Evolutionary conservation across 768 basidiomycete genomes (phyloP).

Genomic region (Cystofilobasidium bisporidii): DNA sequence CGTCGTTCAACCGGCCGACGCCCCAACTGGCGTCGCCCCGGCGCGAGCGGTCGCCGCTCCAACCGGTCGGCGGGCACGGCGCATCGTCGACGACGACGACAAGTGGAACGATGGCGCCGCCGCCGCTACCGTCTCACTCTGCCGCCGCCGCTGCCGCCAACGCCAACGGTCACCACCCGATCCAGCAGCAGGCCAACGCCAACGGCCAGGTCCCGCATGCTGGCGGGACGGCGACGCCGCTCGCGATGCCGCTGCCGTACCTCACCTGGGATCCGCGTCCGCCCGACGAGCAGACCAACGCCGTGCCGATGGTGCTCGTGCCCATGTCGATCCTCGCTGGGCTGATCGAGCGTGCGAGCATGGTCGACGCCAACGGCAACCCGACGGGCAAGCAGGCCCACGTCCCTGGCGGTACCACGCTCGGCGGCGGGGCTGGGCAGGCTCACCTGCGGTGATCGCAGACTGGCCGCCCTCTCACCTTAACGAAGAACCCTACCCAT

Average conservation of each 20-base stretch:
- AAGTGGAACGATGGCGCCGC: background rate
- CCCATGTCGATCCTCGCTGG: slow-evolving; percentile 19
- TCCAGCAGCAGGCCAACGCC: slow-evolving; percentile 11
- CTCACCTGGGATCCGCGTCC: slow-evolving; percentile 28
- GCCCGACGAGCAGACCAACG: slow-evolving; percentile 13
- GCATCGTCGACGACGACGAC: background rate
- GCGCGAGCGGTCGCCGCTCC: too few species aligned
- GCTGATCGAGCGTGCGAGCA: slow-evolving; percentile 18
- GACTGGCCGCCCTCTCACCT: too few species aligned
- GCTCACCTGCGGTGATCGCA: background rate
- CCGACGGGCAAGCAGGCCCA: slow-evolving; percentile 1
- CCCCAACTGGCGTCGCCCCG: too few species aligned
- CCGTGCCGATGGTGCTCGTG: slow-evolving; percentile 24
- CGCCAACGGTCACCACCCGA: background rate
- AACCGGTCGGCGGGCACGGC: background rate
- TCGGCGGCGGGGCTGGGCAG: too few species aligned
- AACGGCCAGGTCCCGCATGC: slow-evolving; percentile 10
- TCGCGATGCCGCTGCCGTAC: slow-evolving; percentile 20
- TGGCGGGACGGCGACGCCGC: slow-evolving; percentile 4
- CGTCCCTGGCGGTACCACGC: background rate
- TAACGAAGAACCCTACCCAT: too few species aligned
- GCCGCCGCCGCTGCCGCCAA: background rate
- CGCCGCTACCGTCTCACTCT: background rate
- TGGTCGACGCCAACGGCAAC: slow-evolving; percentile 11
- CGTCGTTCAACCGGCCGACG: too few species aligned